phyloP scores from a whole-genome alignment of 192 early-diverging fungal genomes.

The Coemansia asiatica region DNA sequence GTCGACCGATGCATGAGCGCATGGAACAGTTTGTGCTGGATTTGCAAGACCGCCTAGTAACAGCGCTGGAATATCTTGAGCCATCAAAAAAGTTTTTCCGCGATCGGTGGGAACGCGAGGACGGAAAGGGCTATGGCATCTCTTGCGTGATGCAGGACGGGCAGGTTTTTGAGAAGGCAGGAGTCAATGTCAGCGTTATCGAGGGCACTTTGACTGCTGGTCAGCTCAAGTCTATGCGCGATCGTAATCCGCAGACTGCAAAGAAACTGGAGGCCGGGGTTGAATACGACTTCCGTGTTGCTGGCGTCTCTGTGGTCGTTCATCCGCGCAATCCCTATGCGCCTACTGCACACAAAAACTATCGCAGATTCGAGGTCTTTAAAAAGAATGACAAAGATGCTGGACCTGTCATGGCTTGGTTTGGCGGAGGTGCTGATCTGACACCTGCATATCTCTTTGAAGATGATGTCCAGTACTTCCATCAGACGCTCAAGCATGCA shows the following conservation, averaged over 20 bases:
- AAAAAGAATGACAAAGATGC: constrained; percentile 57
- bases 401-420: constrained; percentile 83
- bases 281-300: constrained; percentile 78
- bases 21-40: constrained; percentile 80
- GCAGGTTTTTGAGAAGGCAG: constrained; percentile 94
- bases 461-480: constrained; percentile 94
- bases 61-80: constrained; percentile 60
- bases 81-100: constrained; percentile 69
- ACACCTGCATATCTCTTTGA: constrained; percentile 89
- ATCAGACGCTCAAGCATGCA: constrained; percentile 84
- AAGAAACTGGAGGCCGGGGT: constrained; percentile 62
- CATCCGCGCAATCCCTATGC: constrained; percentile 94
- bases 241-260: constrained; percentile 60
- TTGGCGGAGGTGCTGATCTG: constrained; percentile 95
- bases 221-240: constrained; percentile 85
- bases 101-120: constrained; percentile 83
- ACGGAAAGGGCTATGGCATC: constrained; percentile 86
- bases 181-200: constrained; percentile 91
- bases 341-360: constrained; percentile 97
- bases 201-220: constrained; percentile 77
- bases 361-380: constrained; percentile 92
- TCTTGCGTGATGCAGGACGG: constrained; percentile 91
- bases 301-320: constrained; percentile 88
- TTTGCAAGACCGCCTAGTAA: constrained; percentile 76
- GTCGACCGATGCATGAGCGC: constrained; percentile 69